phyloP scores from a whole-genome alignment of 1,284 basidiomycete species.

The Pyrrhoderma noxium region DNA sequence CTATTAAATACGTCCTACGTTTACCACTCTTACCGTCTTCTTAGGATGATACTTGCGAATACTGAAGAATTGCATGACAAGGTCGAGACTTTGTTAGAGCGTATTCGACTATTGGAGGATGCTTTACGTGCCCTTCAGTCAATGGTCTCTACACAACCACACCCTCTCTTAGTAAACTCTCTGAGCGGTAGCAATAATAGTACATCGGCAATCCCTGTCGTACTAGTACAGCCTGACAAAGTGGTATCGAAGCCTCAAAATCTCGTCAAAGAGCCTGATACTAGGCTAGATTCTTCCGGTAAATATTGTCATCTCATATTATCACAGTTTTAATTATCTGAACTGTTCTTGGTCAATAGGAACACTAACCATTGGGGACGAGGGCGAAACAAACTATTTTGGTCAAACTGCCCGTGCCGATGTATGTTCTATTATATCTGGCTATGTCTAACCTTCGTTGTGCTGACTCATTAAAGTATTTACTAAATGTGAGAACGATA shows the following conservation, averaged over 20 bases:
- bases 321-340: background rate
- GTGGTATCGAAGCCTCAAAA: no score
- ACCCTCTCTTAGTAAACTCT: constrained; percentile 35
- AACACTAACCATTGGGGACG: constrained; percentile 48
- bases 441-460: background rate
- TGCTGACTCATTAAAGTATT: constrained; percentile 7
- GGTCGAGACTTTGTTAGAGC: constrained; percentile 45
- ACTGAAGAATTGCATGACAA: constrained; percentile 61
- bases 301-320: constrained; percentile 4
- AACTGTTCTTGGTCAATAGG: constrained; percentile 30
- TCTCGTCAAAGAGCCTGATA: constrained; percentile 33
- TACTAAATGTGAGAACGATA: constrained; percentile 10
- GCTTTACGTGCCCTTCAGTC: constrained; percentile 44
- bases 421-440: constrained; percentile 29
- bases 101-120: constrained; percentile 52
- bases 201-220: constrained; percentile 9
- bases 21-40: background rate
- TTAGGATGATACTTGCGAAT: constrained; percentile 52
- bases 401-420: constrained; percentile 59
- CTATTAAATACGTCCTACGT: background rate
- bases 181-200: constrained; percentile 19
- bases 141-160: constrained; percentile 37
- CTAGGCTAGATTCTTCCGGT: constrained; percentile 54
- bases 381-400: constrained; percentile 49
- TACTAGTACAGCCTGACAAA: background rate